Percentiles rank a stretch among this genome's conserved stretches.
Evolutionary conservation across 2,329 filamentous ascomycete species (phyloP).

Genomic region (Diaporthe destruens): DNA sequence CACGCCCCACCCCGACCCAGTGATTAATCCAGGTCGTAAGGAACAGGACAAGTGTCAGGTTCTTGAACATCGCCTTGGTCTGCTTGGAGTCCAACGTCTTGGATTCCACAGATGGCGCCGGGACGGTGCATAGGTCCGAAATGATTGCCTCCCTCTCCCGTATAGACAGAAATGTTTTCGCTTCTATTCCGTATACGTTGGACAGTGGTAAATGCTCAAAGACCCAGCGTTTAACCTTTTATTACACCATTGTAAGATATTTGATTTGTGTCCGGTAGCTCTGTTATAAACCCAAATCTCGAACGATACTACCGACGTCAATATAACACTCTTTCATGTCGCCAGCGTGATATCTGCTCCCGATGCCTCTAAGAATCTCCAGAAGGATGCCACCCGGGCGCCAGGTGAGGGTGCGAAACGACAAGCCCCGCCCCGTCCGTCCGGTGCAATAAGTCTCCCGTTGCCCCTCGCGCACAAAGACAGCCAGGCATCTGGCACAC

Average conservation of each 20-base stretch:
- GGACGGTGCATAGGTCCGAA: constrained; percentile 43
- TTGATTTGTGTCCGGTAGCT: no score
- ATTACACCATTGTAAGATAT: no score
- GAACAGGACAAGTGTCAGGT: constrained; percentile 46
- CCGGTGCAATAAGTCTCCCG: not conserved
- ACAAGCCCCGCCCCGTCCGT: not conserved
- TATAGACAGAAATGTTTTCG: no score
- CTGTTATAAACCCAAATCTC: no score
- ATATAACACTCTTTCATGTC: not conserved
- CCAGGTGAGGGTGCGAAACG: not conserved
- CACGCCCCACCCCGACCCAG: constrained; percentile 44
- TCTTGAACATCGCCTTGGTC: constrained; percentile 43
- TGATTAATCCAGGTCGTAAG: constrained; percentile 48
- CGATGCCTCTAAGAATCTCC: not conserved
- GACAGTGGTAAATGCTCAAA: no score
- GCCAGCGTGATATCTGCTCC: not conserved
- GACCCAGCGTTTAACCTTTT: no score
- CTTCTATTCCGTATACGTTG: no score
- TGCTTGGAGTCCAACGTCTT: constrained; percentile 45
- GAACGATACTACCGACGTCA: no score
- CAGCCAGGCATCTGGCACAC: not conserved
- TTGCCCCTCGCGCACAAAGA: not conserved
- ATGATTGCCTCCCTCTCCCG: constrained; percentile 43
- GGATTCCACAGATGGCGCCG: constrained; percentile 45
- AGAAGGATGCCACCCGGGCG: not conserved